Evolutionary conservation across 164 flowering plant species (phyloP).

Genomic region (Aristolochia contorta): DNA sequence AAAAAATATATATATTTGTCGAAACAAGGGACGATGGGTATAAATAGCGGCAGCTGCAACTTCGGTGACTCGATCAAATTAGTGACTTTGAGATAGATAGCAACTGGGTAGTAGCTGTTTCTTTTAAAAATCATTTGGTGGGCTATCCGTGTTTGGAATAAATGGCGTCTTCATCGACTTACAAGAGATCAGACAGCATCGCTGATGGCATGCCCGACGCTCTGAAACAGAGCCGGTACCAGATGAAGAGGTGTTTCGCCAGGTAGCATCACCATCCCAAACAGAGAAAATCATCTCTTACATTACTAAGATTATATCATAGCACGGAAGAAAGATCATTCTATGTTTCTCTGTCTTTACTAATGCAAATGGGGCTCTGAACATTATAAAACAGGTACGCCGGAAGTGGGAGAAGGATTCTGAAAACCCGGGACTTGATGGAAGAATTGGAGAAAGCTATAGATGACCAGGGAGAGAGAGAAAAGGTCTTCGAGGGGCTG

Average conservation of each 20-base stretch:
- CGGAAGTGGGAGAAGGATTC: constrained; percentile 49
- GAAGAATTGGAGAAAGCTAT: constrained; percentile 55
- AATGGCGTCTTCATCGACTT: constrained; percentile 38
- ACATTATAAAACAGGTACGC: constrained; percentile 28
- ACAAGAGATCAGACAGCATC: constrained; percentile 51
- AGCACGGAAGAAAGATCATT: too few species aligned
- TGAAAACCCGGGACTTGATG: constrained; percentile 63
- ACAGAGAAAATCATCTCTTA: neutral
- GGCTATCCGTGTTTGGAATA: neutral
- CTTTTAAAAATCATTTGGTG: neutral
- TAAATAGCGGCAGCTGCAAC: constrained; percentile 4
- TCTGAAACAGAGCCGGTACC: constrained; percentile 53
- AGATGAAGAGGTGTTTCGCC: constrained; percentile 73
- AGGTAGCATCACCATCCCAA: constrained; percentile 19
- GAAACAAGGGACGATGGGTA: constrained; percentile 1
- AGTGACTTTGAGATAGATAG: neutral
- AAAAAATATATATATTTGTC: neutral
- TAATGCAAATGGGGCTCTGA: neutral
- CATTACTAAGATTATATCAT: neutral
- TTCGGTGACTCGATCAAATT: neutral
- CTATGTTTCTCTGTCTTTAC: neutral
- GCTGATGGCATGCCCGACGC: constrained; percentile 82
- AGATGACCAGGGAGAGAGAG: constrained; percentile 56
- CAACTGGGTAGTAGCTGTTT: neutral
- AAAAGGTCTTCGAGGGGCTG: constrained; percentile 52